phyloP scores from a whole-genome alignment of 1,139 yeast species.

The Lodderomyces elongisporus region DNA sequence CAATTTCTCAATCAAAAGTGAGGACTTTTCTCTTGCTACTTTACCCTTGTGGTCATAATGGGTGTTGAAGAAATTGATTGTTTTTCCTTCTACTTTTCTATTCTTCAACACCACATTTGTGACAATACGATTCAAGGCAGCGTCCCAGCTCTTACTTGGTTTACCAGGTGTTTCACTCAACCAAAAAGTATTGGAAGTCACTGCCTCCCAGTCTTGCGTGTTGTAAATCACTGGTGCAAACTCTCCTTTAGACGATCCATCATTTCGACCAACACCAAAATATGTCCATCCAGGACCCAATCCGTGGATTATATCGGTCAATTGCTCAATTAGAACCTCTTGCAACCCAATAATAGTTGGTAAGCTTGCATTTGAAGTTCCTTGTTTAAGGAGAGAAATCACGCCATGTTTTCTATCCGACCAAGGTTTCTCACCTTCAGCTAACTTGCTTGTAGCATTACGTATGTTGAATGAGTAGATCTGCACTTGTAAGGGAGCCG shows the following conservation, averaged over 20 bases:
- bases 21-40: slow-evolving; percentile 29
- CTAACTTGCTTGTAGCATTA: slow-evolving; percentile 17
- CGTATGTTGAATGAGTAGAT: slow-evolving; percentile 26
- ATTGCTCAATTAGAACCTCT: slow-evolving; percentile 27
- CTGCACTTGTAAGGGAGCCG: slow-evolving; percentile 11
- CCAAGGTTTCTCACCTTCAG: slow-evolving; percentile 26
- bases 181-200: slow-evolving; percentile 36
- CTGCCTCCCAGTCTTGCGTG: slow-evolving; percentile 23
- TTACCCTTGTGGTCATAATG: slow-evolving; percentile 44
- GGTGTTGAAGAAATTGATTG: slow-evolving; percentile 36
- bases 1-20: slow-evolving; percentile 29
- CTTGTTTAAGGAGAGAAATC: slow-evolving; percentile 20
- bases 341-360: slow-evolving; percentile 23
- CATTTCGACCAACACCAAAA: slow-evolving; percentile 44
- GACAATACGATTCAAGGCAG: slow-evolving; percentile 36
- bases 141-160: slow-evolving; percentile 39
- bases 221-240: slow-evolving; percentile 40
- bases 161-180: slow-evolving; percentile 32
- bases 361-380: slow-evolving; percentile 11
- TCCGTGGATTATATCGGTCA: slow-evolving; percentile 22
- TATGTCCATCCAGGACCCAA: slow-evolving; percentile 28
- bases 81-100: slow-evolving; percentile 9
- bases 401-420: slow-evolving; percentile 13
- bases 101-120: slow-evolving; percentile 28
- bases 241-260: slow-evolving; percentile 40